Evolutionary conservation across 192 early-diverging fungal species (phyloP).

Genomic region (Dimargaris cristalligena): DNA sequence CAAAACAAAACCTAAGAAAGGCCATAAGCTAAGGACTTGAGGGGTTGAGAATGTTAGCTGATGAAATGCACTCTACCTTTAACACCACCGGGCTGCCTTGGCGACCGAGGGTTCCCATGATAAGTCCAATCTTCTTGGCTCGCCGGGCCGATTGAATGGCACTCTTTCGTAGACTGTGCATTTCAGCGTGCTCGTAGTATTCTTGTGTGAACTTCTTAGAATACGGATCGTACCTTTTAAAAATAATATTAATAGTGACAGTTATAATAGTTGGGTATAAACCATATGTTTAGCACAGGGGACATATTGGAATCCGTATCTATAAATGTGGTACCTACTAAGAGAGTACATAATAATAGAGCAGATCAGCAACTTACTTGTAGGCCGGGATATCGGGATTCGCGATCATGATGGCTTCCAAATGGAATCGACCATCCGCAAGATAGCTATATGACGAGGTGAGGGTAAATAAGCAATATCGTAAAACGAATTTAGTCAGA

Average conservation of each 20-base stretch:
- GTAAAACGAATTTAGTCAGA: conserved; percentile 2
- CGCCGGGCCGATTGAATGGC: conserved; percentile 61
- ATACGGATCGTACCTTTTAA: conserved; percentile 85
- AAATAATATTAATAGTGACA: no score
- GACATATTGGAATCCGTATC: no score
- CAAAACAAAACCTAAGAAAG: no score
- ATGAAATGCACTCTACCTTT: no score
- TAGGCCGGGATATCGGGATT: conserved; percentile 82
- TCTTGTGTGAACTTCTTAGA: conserved; percentile 82
- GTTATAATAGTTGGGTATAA: no score
- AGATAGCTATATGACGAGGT: no score
- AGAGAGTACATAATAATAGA: no score
- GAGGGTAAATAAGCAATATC: no score
- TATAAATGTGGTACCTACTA: no score
- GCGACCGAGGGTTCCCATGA: conserved; percentile 88
- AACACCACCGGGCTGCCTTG: conserved; percentile 90
- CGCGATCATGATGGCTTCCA: conserved; percentile 97
- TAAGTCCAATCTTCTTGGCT: conserved; percentile 72
- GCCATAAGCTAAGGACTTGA: no score
- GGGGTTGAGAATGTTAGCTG: no score
- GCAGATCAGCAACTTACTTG: conserved; percentile 8
- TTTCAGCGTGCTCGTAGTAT: conserved; percentile 81
- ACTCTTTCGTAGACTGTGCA: conserved; percentile 67
- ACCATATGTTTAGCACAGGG: no score
- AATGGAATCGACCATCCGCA: conserved; percentile 94